Conservation (phyloP, 352 stramenopile species). For the Pythium aquatile region DNA sequence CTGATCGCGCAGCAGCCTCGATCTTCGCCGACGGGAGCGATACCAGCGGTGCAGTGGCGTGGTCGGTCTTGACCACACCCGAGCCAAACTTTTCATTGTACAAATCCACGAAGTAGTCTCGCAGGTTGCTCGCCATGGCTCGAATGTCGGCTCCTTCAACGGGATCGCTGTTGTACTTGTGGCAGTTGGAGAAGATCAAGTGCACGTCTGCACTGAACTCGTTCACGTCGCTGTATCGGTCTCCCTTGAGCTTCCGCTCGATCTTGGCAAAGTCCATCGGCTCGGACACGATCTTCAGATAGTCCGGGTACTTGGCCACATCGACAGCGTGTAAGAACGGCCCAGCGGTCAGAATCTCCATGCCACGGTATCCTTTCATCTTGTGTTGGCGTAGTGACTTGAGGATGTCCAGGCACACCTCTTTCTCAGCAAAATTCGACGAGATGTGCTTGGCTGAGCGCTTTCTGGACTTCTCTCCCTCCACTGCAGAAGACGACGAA, state of each 20-base stretch:
- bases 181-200: constrained; percentile 87
- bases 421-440: constrained; percentile 60
- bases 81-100: constrained; percentile 63
- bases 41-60: not conserved
- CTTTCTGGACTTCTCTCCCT: constrained; percentile 31
- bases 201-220: constrained; percentile 86
- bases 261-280: constrained; percentile 89
- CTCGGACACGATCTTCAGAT: constrained; percentile 73
- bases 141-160: constrained; percentile 84
- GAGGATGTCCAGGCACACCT: constrained; percentile 65
- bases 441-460: constrained; percentile 37
- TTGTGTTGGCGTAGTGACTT: constrained; percentile 76
- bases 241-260: constrained; percentile 82
- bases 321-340: constrained; percentile 84
- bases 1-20: not conserved
- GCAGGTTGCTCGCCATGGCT: constrained; percentile 78
- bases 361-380: constrained; percentile 79
- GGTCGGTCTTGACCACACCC: constrained; percentile 1
- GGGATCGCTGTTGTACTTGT: constrained; percentile 89
- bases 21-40: constrained; percentile 24
- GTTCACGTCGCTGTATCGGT: constrained; percentile 71
- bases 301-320: constrained; percentile 85
- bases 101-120: constrained; percentile 76
- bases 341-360: constrained; percentile 79
- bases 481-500: constrained; percentile 8